Percentiles rank a stretch among this genome's conserved stretches.
These are phyloP conservation scores for Cytospora leucostoma DNA, from an alignment of 2,329 filamentous ascomycete genomes.

Conservation along the genomic window DNA sequence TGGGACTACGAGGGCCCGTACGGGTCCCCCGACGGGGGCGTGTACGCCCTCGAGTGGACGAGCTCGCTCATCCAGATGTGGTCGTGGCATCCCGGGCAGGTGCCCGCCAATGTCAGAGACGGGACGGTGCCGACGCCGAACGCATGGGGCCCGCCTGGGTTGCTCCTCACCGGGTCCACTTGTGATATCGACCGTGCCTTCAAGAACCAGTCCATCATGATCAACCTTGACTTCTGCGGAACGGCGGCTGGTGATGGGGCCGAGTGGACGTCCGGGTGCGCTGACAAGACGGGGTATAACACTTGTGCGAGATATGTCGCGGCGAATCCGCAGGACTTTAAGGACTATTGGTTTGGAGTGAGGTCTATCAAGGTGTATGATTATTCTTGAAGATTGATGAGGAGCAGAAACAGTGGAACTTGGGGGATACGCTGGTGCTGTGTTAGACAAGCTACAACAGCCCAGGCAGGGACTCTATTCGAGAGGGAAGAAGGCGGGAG, in stretches of 20 bases:
- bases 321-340: constrained; percentile 2
- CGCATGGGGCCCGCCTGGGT: constrained; percentile 65
- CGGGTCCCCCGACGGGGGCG: neutral
- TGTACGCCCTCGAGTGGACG: constrained; percentile 19
- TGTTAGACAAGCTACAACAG: neutral
- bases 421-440: neutral
- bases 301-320: constrained; percentile 18
- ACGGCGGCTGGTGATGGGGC: constrained; percentile 57
- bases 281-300: constrained; percentile 14
- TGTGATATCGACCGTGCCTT: constrained; percentile 69
- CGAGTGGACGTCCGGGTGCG: constrained; percentile 36
- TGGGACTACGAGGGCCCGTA: constrained; percentile 17
- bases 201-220: constrained; percentile 67
- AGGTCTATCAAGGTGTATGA: constrained; percentile 9
- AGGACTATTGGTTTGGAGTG: constrained; percentile 14
- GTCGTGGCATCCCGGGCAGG: constrained; percentile 13
- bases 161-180: constrained; percentile 56
- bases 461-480: neutral
- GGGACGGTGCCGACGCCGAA: constrained; percentile 57
- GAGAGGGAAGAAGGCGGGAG: too few species aligned
- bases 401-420: neutral
- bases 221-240: constrained; percentile 78
- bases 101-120: constrained; percentile 18
- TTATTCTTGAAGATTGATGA: neutral
- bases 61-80: constrained; percentile 9